Conservation (phyloP, 2,329 filamentous ascomycete species). For the Cadophora malorum region DNA sequence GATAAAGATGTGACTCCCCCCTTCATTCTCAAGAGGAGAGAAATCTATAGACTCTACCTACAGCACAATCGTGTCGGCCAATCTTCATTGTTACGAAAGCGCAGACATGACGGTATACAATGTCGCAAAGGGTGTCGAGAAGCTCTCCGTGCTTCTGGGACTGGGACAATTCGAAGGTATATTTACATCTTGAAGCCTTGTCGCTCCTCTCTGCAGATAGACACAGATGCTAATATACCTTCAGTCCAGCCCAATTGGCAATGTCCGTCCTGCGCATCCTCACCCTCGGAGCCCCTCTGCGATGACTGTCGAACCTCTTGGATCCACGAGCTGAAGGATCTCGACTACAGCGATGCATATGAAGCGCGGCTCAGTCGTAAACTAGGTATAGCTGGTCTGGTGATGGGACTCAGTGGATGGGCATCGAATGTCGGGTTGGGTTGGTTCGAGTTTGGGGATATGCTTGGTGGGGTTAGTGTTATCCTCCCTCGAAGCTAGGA, state of each 20-base stretch:
- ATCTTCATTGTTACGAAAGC: not conserved
- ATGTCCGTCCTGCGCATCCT: not conserved
- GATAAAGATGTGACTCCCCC: constrained; percentile 10
- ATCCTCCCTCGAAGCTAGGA: not conserved
- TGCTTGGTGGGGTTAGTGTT: constrained; percentile 9
- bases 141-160: not conserved
- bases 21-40: not conserved
- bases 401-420: constrained; percentile 7
- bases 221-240: not conserved
- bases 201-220: not conserved
- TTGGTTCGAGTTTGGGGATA: constrained; percentile 9
- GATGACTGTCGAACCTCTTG: not conserved
- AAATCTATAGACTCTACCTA: not conserved
- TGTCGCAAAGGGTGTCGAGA: not conserved
- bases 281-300: not conserved
- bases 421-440: constrained; percentile 1
- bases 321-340: not conserved
- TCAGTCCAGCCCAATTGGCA: not conserved
- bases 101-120: not conserved
- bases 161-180: constrained; percentile 1
- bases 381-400: not conserved
- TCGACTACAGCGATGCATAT: constrained; percentile 8
- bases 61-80: not conserved
- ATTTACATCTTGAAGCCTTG: not conserved
- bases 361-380: not conserved